Evolutionary conservation across 768 basidiomycete genomes (phyloP), one percentile per base, ranked within the genome.

Genomic region (Daedaleopsis sinensis): DNA sequence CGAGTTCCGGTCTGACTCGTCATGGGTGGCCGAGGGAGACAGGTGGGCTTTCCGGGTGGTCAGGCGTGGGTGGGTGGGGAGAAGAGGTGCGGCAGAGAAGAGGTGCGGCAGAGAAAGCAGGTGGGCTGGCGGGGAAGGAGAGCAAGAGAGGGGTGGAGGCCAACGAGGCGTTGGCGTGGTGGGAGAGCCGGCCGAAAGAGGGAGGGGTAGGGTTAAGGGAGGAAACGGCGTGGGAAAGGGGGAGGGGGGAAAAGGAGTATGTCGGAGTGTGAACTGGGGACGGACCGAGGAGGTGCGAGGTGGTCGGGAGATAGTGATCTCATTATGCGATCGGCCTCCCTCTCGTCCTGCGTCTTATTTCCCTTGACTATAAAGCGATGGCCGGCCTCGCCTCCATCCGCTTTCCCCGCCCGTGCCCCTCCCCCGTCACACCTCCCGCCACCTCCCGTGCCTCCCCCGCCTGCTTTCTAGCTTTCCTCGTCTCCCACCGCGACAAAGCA

Each of bases 131-230:
- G 44, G 18, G 5, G 58, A 21, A 21, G 48, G 27, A 32, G 27
- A 32, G 27, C 7, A 32, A n/a, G 48, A 50, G 59, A 37, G 19
- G 23, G 59, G 38, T 44, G 55, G 44, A 56, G 61, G 24, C 50
- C 49, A 62, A 62, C 61, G 61, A 47, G 61, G 61, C 23, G n/a
- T 42, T 38, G 61, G 61, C 61, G 61, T 62, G 61, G 61, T n/a
- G 36, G 46, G 61, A 54, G 52, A 62, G 56, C 10, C 44, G 35
- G 56, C 61, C 56, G 16, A 27, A 52, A 54, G 27, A 12, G 55
- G 60, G 19, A 44, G 55, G 55, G 7, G 27, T 32, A 32, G 27
- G 27, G 27, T 32, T 23, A 19, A 16, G 55, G 12, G 36, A 13
- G 42, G 27, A 32, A 21, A 21, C 42, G 38, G n/a, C 50, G 43